Percentiles rank a stretch among this genome's conserved stretches.
Evolutionary conservation across 495 filamentous ascomycete species (phyloP).

Genomic region (Daldinia vernicosa): DNA sequence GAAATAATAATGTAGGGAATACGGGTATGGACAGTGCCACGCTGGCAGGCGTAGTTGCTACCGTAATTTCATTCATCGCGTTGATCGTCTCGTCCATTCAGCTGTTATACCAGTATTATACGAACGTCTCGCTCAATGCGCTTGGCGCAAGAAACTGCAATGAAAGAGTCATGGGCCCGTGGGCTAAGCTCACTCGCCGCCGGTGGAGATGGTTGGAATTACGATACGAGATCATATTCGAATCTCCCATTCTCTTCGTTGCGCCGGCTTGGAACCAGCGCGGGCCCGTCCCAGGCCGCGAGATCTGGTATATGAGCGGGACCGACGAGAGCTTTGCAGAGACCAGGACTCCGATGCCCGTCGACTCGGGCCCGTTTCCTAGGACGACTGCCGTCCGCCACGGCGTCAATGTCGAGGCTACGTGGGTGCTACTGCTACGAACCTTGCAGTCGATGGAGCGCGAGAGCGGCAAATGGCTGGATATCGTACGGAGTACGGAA

Average conservation of each 20-base stretch:
- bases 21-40: constrained; percentile 40
- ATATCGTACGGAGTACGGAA: constrained; percentile 7
- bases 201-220: constrained; percentile 54
- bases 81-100: constrained; percentile 52
- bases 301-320: constrained; percentile 54
- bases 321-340: constrained; percentile 47
- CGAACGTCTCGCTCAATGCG: constrained; percentile 44
- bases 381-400: constrained; percentile 45
- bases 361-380: constrained; percentile 34
- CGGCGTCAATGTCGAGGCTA: constrained; percentile 58
- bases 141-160: constrained; percentile 54
- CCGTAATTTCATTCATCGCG: constrained; percentile 49
- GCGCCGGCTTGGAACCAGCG: constrained; percentile 51
- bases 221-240: constrained; percentile 60
- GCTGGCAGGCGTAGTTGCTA: constrained; percentile 26
- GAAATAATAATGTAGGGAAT: constrained; percentile 12
- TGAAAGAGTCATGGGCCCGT: constrained; percentile 56
- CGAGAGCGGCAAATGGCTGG: constrained; percentile 54
- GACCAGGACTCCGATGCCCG: constrained; percentile 42
- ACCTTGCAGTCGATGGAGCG: constrained; percentile 57
- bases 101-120: constrained; percentile 55
- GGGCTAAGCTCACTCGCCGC: constrained; percentile 53
- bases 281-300: constrained; percentile 49
- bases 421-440: constrained; percentile 57
- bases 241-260: constrained; percentile 60